Conservation (phyloP, 83 land plant species). For the Larix sibirica region DNA sequence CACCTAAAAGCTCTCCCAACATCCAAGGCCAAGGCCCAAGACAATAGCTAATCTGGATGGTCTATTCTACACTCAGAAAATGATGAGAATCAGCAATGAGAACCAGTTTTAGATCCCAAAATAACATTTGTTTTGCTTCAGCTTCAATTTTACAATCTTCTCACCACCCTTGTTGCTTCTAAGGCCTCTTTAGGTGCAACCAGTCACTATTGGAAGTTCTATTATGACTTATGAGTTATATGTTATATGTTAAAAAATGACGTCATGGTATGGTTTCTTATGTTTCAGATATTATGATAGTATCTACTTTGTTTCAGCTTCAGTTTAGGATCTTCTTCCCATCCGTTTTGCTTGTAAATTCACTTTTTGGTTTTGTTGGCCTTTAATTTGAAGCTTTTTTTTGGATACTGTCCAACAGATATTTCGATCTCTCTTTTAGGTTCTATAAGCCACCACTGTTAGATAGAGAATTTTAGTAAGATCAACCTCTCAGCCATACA, state of each 20-base stretch:
- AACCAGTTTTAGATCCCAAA: not conserved
- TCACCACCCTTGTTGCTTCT: not conserved
- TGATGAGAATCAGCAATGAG: not conserved
- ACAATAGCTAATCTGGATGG: not conserved
- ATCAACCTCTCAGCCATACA: not conserved
- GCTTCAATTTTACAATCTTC: not conserved
- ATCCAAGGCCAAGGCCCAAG: no score
- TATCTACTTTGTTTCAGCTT: not conserved
- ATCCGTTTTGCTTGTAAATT: no score
- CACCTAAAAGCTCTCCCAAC: no score
- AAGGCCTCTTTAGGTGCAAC: not conserved
- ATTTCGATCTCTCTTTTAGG: not conserved
- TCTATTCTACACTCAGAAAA: not conserved
- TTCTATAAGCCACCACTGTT: not conserved
- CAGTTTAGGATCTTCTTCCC: not conserved
- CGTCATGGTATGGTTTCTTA: no score
- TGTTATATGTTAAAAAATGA: no score
- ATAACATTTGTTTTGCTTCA: not conserved
- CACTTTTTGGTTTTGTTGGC: no score
- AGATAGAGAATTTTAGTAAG: not conserved
- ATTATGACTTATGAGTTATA: no score
- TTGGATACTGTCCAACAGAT: not conserved
- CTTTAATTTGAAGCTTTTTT: not conserved
- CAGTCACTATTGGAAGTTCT: not conserved
- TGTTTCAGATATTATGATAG: not conserved